Evolutionary conservation across 1,284 basidiomycete species (phyloP).

Genomic region (Xanthoconium separans): DNA sequence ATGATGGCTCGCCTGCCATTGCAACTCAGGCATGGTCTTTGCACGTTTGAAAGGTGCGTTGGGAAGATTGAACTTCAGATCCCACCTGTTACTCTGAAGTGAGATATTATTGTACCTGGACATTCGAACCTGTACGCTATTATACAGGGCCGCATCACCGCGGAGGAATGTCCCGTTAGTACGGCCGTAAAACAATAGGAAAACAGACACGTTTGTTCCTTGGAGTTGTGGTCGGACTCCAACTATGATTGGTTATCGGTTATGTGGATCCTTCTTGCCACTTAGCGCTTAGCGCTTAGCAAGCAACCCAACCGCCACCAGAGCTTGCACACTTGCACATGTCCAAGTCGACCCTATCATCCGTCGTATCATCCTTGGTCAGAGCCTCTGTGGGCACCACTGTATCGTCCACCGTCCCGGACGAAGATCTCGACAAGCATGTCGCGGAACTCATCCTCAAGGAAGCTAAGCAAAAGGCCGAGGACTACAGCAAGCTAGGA

Average conservation of each 20-base stretch:
- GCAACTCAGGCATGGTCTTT: neutral
- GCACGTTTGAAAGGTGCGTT: slow-evolving; percentile 1
- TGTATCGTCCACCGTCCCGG: slow-evolving; percentile 60
- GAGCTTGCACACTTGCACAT: slow-evolving; percentile 13
- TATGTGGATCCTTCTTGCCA: neutral
- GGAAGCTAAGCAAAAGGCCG: slow-evolving; percentile 88
- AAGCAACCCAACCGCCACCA: slow-evolving; percentile 14
- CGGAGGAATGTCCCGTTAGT: slow-evolving; percentile 11
- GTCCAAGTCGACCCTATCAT: slow-evolving; percentile 56
- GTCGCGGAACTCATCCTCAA: slow-evolving; percentile 86
- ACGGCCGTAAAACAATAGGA: neutral
- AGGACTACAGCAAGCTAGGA: slow-evolving; percentile 63
- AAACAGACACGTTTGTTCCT: too few species aligned
- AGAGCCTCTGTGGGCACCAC: slow-evolving; percentile 78
- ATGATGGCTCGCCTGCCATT: neutral
- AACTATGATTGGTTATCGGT: too few species aligned
- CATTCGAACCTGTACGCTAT: neutral
- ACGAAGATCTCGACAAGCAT: slow-evolving; percentile 85
- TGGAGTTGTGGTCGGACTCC: too few species aligned
- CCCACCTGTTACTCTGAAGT: slow-evolving; percentile 2
- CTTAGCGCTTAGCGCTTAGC: slow-evolving; percentile 2
- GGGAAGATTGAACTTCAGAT: neutral
- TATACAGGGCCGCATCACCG: slow-evolving; percentile 13
- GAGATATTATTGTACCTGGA: slow-evolving; percentile 4
- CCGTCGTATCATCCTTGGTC: slow-evolving; percentile 82